A percentile compares a stretch with the other conserved stretches of the same genome.
Evolutionary conservation across 495 filamentous ascomycete species (phyloP).

Genomic region (Penicillium maclennaniae): DNA sequence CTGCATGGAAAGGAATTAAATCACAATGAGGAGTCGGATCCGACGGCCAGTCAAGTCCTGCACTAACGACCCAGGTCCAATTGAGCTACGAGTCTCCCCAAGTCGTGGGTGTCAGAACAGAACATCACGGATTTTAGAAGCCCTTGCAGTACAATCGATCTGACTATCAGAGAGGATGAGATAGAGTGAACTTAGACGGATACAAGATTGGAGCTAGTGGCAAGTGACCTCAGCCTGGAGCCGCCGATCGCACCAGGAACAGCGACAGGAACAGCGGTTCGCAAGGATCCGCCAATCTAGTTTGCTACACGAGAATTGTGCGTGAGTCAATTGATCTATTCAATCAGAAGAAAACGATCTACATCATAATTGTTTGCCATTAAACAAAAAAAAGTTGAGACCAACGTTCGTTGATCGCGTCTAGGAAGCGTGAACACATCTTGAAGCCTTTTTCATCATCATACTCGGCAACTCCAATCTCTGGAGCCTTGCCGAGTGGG

Average conservation of each 20-base stretch:
- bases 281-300: neutral
- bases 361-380: constrained; percentile 29
- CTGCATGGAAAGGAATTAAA: neutral
- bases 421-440: constrained; percentile 28
- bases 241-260: neutral
- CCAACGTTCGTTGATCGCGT: constrained; percentile 15
- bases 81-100: neutral
- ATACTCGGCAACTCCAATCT: constrained; percentile 3
- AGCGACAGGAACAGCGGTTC: neutral
- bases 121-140: neutral
- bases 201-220: neutral
- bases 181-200: neutral
- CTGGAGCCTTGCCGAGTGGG: neutral
- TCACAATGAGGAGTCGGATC: neutral
- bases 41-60: neutral
- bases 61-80: neutral
- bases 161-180: neutral
- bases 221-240: neutral
- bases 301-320: neutral
- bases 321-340: constrained; percentile 28
- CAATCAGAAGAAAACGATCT: constrained; percentile 24
- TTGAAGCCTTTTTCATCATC: constrained; percentile 28
- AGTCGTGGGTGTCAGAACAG: too few species aligned
- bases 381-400: constrained; percentile 20
- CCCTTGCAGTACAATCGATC: neutral